A percentile compares a stretch with the other conserved stretches of the same genome.
Conservation (phyloP, 1,139 yeast genomes). For the Nematodospora anomalae region DNA sequence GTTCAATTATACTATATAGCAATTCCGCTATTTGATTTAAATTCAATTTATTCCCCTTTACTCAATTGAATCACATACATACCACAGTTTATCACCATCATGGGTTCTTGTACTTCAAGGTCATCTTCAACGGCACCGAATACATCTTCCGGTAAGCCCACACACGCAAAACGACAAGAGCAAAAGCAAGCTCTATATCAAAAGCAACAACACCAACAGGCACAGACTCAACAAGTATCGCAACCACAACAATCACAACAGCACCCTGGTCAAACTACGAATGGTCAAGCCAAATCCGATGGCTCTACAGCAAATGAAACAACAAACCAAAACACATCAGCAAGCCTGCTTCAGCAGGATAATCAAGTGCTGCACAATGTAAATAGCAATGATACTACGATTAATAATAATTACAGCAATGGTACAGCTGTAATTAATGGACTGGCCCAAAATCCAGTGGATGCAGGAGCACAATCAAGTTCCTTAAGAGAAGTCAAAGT, state of each 20-base stretch:
- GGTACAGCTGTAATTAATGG: conserved; percentile 5
- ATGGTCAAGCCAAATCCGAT: conserved; percentile 8
- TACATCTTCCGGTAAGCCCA: conserved; percentile 7
- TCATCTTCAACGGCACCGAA: conserved; percentile 7
- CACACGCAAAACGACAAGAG: conserved; percentile 15
- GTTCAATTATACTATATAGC: too few species aligned
- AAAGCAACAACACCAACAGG: conserved; percentile 6
- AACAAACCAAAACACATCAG: conserved; percentile 8
- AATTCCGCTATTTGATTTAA: too few species aligned
- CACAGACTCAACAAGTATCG: conserved; percentile 5
- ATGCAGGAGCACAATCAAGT: conserved; percentile 13
- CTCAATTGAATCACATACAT: background rate
- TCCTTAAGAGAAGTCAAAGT: conserved; percentile 54
- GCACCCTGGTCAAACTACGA: conserved; percentile 5
- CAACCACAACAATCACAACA: conserved; percentile 5
- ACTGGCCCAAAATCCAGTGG: conserved; percentile 14
- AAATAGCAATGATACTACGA: conserved; percentile 1
- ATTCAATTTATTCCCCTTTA: too few species aligned
- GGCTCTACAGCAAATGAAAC: conserved; percentile 3
- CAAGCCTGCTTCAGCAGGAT: conserved; percentile 12
- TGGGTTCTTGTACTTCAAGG: conserved; percentile 20
- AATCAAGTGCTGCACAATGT: conserved; percentile 1
- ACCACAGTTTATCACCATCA: conserved; percentile 2
- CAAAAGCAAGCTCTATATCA: conserved; percentile 14
- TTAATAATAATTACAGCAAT: too few species aligned